Percentiles rank a stretch among this genome's conserved stretches.
Evolutionary conservation across 2,329 filamentous ascomycete genomes (phyloP).

Genomic region (Trichoderma sp.): DNA sequence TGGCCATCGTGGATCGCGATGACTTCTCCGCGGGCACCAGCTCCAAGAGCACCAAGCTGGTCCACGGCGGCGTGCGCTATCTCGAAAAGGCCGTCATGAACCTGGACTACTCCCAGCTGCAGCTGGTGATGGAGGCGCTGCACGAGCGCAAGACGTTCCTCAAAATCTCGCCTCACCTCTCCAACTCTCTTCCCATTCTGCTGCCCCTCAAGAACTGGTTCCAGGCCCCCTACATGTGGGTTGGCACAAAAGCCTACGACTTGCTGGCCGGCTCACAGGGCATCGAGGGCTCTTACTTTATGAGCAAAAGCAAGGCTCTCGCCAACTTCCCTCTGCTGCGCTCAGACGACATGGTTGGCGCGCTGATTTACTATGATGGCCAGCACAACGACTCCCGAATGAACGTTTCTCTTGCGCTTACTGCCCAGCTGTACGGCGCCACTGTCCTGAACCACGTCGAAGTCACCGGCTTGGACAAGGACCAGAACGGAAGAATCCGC

Average conservation of each 20-base stretch:
- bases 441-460: constrained; percentile 82
- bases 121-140: constrained; percentile 78
- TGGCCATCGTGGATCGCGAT: constrained; percentile 79
- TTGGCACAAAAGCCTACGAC: constrained; percentile 75
- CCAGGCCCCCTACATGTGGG: constrained; percentile 76
- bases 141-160: constrained; percentile 82
- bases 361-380: constrained; percentile 83
- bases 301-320: constrained; percentile 74
- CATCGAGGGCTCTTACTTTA: constrained; percentile 80
- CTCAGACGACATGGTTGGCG: constrained; percentile 71
- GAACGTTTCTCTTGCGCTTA: constrained; percentile 82
- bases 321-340: constrained; percentile 79
- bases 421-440: constrained; percentile 75
- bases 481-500: constrained; percentile 65
- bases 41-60: constrained; percentile 85
- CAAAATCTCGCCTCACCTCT: constrained; percentile 80
- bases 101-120: constrained; percentile 79
- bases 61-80: constrained; percentile 82
- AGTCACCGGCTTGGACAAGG: constrained; percentile 73
- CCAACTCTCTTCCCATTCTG: constrained; percentile 79
- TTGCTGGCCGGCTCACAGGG: constrained; percentile 78
- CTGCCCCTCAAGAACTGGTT: constrained; percentile 81
- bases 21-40: constrained; percentile 82
- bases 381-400: constrained; percentile 87
- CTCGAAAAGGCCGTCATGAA: constrained; percentile 86